phyloP scores from a whole-genome alignment of 306 rosid species.

The Coriaria nepalensis region DNA sequence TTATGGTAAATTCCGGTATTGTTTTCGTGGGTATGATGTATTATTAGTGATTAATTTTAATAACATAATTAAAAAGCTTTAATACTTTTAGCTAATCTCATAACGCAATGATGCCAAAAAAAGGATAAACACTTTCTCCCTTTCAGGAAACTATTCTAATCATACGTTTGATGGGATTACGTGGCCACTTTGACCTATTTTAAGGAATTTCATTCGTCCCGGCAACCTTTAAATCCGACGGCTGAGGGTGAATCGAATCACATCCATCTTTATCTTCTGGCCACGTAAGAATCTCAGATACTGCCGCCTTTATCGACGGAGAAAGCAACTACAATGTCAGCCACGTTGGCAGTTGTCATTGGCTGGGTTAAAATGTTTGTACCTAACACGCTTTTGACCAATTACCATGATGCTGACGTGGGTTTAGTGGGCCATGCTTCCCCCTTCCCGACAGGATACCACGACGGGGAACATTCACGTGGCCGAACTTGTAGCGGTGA shows the following conservation, averaged over 20 bases:
- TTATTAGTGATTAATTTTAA: too few species aligned
- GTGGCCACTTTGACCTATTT: constrained; percentile 11
- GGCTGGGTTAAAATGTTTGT: neutral
- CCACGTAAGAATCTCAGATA: constrained; percentile 10
- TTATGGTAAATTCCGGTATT: neutral
- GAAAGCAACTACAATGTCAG: constrained; percentile 5
- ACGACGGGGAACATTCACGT: constrained; percentile 14
- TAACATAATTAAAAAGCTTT: too few species aligned
- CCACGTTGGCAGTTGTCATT: constrained; percentile 16
- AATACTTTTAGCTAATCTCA: too few species aligned
- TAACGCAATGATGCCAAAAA: too few species aligned
- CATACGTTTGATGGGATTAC: constrained; percentile 7
- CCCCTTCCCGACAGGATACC: constrained; percentile 28
- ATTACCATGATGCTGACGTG: constrained; percentile 5
- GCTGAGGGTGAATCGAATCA: neutral
- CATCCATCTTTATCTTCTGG: neutral
- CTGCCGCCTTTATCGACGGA: constrained; percentile 22
- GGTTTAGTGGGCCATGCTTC: constrained; percentile 32
- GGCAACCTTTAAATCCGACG: constrained; percentile 25
- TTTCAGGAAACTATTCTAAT: constrained; percentile 12
- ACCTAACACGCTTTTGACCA: constrained; percentile 14
- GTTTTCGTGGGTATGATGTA: too few species aligned
- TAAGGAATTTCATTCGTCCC: constrained; percentile 17
- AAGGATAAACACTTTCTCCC: too few species aligned
- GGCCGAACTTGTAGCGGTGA: neutral